Evolutionary conservation across 2,329 filamentous ascomycete species (phyloP), one percentile per base, ranked within the genome.

Genomic region (Bipolaris victoriae): DNA sequence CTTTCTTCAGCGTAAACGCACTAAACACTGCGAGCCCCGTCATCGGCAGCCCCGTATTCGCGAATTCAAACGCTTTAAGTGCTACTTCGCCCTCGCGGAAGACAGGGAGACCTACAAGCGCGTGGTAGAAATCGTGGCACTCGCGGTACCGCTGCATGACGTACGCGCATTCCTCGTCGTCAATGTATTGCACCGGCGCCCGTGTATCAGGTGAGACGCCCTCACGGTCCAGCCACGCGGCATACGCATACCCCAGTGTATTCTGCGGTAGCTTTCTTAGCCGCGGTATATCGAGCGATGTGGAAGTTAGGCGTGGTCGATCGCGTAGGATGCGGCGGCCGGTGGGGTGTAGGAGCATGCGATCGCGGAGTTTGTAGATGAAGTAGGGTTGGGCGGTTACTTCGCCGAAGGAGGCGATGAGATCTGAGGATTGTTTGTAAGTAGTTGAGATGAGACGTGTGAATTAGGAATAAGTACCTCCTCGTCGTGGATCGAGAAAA

Each of bases 71-170:
- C 0, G 93, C 92, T 79, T 99, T 99, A 66, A 99, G 84, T n/a
- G 94, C 95, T 11, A 99, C 85, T 81, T 99, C 95, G 24, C 95
- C 95, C 80, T 99, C 95, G n/a, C 92, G 85, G 62, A 97, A 89
- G 40, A 96, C 86, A 0, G 95, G 95, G 46, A 99, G 79, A 0
- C 94, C 94, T 0, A 93, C 97, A 50, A 99, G 82, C 0, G 95
- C 94, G 77, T 99, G 95, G 80, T 96, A 97, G 78, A 99, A 97
- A 76, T 99, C 95, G 77, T 99, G 95, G 65, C 90, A 96, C 78
- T 99, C 95, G 61, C 95, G 88, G 78, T 99, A 99, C 52, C 95
- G 87, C 81, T 98, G 95, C 90, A 99, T 96, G 16, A 98, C 95
- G 80, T 98, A 99, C 35, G 95, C 95, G 75, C 93, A 96, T 78